These are phyloP conservation scores for Neospora caninum DNA, from an alignment of 169 alveolate species.

Conservation along the genomic window DNA sequence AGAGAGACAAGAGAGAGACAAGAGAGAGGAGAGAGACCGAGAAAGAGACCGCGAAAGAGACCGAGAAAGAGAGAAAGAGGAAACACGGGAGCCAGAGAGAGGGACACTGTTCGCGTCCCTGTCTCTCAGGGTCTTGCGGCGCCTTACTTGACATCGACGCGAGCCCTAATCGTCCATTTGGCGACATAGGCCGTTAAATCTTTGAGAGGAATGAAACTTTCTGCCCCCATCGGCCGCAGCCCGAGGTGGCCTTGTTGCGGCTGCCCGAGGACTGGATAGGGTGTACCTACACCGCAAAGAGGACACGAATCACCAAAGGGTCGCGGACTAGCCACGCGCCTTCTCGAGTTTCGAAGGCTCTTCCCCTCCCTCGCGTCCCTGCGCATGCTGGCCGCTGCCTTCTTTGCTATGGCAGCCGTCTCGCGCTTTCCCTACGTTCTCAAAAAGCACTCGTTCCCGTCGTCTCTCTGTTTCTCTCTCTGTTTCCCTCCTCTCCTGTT, in stretches of 20 bases:
- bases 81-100: background rate
- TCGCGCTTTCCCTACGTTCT: too few species aligned
- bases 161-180: constrained; percentile 30
- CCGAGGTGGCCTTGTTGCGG: background rate
- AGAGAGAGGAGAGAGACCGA: background rate
- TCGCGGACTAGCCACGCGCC: too few species aligned
- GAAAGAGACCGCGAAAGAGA: background rate
- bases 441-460: too few species aligned
- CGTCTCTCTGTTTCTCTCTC: too few species aligned
- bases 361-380: too few species aligned
- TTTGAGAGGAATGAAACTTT: constrained; percentile 4
- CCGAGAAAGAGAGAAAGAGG: background rate
- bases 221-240: constrained; percentile 17
- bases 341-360: too few species aligned
- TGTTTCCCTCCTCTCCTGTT: too few species aligned
- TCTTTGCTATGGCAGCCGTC: too few species aligned
- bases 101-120: too few species aligned
- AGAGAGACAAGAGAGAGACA: background rate
- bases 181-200: constrained; percentile 45
- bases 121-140: background rate
- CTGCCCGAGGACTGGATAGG: background rate
- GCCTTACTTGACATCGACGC: constrained; percentile 34
- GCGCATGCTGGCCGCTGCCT: too few species aligned
- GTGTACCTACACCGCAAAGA: background rate
- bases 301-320: background rate